Base-by-base conservation (phyloP, 2,329 filamentous ascomycete genomes). In the Coccinonectria pachysandricola region DNA sequence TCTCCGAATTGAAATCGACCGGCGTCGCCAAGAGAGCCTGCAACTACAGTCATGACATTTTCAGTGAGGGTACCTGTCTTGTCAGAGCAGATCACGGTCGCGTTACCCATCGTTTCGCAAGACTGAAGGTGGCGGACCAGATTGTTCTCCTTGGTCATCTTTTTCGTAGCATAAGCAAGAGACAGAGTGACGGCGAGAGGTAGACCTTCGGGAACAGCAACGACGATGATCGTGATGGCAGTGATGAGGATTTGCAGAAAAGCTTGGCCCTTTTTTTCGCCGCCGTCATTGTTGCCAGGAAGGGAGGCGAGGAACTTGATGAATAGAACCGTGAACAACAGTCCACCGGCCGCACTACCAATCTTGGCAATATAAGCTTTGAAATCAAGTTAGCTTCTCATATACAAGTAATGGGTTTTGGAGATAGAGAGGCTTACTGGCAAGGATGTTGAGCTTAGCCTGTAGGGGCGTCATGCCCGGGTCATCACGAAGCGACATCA, bases 281-380 rank as follows among this genome's bases (percentile, higher is more conserved):
- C 54, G 0, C 54, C 50, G 0, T 36, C 46, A n/a, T 35, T 20
- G 42, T 69, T 73, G 12, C 56, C 43, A 8, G 67, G 65, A 3
- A 87, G 62, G 9, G 64, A 53, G 20, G 68, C 75, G 10, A 84
- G 58, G 48, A 86, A 87, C 42, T 81, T 75, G 59, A 88, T 82
- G 42, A 86, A 71, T 4, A 87, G 62, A n/a, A 86, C 77, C 26
- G 83, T 56, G 48, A 88, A 88, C 9, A 88, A 62, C 2, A 86
- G 53, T 7, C 80, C 54, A 28, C 80, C 81, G 12, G 81, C 75
- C 26, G 71, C 71, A 40, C 78, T 72, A 13, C 67, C 68, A 4
- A 54, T 38, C 34, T 52, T 55, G 8, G 54, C 54, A 21, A 56
- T 57, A 9, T 42, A 42, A 8, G 39, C 39, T 42, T 22, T 22